Evolutionary conservation across 2,329 filamentous ascomycete genomes (phyloP), one percentile per base, ranked within the genome.

Genomic region (Tolypocladium paradoxum): DNA sequence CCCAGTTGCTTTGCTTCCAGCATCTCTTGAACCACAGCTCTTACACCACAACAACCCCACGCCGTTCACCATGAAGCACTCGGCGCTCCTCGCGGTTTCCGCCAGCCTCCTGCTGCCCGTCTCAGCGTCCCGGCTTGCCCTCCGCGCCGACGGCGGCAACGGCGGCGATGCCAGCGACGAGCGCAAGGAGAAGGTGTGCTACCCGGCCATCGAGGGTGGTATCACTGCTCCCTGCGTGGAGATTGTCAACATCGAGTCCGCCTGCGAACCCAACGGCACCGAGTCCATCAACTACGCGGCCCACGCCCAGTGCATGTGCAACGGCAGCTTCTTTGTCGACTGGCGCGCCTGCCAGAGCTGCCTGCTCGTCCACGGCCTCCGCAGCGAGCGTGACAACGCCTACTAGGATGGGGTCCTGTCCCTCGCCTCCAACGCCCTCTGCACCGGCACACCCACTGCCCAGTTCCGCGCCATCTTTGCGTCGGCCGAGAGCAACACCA

Each of bases 341-440:
- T 75, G 72, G 71, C 52, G 63, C 11, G 69, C 65, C 50, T 76
- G 73, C 60, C 68, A 72, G 34, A 55, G 65, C 34, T 76, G 73
- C 57, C 63, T 73, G 16, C 63, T 62, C 43, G 60, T 69, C 16
- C 72, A 75, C 59, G 73, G 72, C 47, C 64, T 65, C 8, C 68
- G 70, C 43, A 68, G 64, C 29, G 64, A 68, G 55, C 65, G 61
- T 20, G 66, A 69, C 52, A 59, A 63, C 27, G 57, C 56, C 12
- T 68, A 66, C 55, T 73, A 67, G 61, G 54, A 62, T 18, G 54
- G 56, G 20, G 65, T 75, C 46, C 57, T 75, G 36, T 56, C 63
- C 1, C 61, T 60, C 38, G 72, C 68, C 29, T 68, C 64, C n/a
- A 53, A 61, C 24, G 52, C 55, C 7, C 65, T 74, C 24, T 75